A percentile compares a stretch with the other conserved stretches of the same genome.
Conservation (phyloP, 2,329 filamentous ascomycete genomes). For the Magnaporthales sp. region DNA sequence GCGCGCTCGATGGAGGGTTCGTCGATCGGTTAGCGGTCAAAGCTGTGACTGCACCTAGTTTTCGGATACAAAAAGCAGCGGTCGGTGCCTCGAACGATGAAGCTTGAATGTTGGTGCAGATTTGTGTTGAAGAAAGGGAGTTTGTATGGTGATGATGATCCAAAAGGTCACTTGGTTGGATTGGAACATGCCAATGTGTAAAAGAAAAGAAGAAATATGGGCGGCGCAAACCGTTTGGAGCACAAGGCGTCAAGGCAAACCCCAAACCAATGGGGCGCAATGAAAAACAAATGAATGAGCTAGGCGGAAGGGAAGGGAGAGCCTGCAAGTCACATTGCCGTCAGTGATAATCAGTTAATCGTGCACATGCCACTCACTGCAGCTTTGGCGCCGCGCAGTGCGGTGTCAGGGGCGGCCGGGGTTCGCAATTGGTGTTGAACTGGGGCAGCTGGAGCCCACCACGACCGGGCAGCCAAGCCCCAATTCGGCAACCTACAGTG, state of each 20-base stretch:
- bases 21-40: not conserved
- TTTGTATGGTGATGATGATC: not conserved
- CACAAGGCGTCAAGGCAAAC: not conserved
- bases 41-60: not conserved
- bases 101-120: not conserved
- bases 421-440: not conserved
- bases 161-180: not conserved
- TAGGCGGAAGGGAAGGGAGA: not conserved
- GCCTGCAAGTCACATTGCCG: not conserved
- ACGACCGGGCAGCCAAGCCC: no score
- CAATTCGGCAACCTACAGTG: no score
- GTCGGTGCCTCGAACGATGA: not conserved
- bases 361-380: not conserved
- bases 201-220: not conserved
- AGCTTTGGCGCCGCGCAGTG: not conserved
- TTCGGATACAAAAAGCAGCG: not conserved
- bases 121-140: not conserved
- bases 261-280: not conserved
- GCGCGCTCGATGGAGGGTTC: not conserved
- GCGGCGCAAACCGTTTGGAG: not conserved
- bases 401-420: not conserved
- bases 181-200: not conserved
- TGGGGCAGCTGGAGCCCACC: no score
- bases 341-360: not conserved
- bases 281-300: not conserved